Conservation (phyloP, 495 filamentous ascomycete genomes). For the Echria macrotheca region DNA sequence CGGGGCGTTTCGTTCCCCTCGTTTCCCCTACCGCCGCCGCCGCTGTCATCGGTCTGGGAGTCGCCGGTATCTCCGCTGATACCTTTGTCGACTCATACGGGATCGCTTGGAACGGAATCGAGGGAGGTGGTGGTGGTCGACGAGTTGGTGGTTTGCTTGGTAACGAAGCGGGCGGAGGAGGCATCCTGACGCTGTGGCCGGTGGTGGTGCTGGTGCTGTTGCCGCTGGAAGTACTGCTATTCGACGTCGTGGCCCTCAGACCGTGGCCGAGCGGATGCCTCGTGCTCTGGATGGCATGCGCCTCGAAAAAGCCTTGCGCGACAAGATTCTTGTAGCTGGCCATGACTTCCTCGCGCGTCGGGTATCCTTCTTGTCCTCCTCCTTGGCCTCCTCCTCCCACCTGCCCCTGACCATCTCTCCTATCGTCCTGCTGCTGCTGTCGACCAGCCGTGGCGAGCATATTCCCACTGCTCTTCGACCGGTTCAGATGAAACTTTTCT, state of each 20-base stretch:
- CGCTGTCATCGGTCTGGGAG: background rate
- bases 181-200: background rate
- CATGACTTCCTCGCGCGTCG: conserved; percentile 40
- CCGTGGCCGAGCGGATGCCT: conserved; percentile 36
- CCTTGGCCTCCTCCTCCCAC: background rate
- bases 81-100: conserved; percentile 3
- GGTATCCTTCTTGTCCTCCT: conserved; percentile 21
- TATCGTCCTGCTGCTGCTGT: background rate
- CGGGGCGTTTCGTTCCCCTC: conserved; percentile 27
- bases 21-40: background rate
- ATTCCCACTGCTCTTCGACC: conserved; percentile 20
- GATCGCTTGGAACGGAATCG: no score
- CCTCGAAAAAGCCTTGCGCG: conserved; percentile 42
- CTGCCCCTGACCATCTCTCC: background rate
- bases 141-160: no score
- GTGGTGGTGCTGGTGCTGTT: background rate
- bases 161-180: conserved; percentile 1
- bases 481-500: conserved; percentile 24
- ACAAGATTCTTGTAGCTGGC: conserved; percentile 41
- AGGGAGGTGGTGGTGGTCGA: no score
- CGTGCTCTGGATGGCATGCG: conserved; percentile 44
- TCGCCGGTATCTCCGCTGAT: background rate
- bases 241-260: conserved; percentile 11
- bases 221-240: no score
- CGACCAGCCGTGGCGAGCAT: conserved; percentile 6